phyloP scores from a whole-genome alignment of 257 asterid genomes.

The Solanum okadae region DNA sequence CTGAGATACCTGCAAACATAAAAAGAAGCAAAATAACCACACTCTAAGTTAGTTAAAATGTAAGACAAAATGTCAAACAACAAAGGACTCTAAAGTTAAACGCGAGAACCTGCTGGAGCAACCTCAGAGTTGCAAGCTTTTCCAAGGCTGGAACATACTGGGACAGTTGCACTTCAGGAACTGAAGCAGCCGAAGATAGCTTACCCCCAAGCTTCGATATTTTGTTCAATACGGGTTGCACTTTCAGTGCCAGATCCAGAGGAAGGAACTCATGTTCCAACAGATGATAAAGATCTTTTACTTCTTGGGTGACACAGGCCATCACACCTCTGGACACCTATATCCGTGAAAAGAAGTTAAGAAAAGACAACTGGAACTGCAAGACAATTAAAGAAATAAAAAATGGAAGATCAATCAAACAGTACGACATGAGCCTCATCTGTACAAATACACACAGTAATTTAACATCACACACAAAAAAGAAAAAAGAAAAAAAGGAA shows the following conservation, averaged over 20 bases:
- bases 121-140: not conserved
- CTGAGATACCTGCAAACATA: not conserved
- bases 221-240: not conserved
- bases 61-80: not conserved
- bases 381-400: not conserved
- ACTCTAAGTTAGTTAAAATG: not conserved
- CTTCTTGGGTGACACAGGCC: not conserved
- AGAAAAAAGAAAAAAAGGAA: too few relatives aligned
- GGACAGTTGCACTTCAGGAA: not conserved
- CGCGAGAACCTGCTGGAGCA: not conserved
- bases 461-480: not conserved
- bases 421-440: not conserved
- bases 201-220: not conserved
- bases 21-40: not conserved
- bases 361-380: not conserved
- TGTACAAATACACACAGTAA: not conserved
- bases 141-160: not conserved
- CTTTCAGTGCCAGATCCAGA: not conserved
- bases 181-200: not conserved
- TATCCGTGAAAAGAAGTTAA: not conserved
- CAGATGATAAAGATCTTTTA: not conserved
- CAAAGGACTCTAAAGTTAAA: not conserved
- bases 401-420: not conserved
- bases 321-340: not conserved
- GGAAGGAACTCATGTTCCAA: not conserved